These are phyloP conservation scores for Pycnococcus provasolii DNA, from an alignment of 139 green algal genomes.

Conservation along the genomic window DNA sequence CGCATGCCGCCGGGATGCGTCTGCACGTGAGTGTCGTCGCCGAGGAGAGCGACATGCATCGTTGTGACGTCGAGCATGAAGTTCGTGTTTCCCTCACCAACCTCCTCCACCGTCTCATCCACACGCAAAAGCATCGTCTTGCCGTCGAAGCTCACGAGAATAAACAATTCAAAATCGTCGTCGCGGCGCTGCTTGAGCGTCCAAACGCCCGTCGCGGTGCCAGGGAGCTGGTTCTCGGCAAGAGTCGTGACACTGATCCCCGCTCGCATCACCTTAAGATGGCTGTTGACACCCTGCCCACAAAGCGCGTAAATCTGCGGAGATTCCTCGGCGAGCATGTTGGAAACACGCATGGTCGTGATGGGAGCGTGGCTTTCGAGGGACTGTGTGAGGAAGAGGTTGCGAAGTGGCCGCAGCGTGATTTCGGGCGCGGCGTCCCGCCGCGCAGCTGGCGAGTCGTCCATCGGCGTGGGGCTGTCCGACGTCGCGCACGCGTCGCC, in stretches of 20 bases:
- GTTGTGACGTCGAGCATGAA: constrained; percentile 63
- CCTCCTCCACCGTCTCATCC: constrained; percentile 95
- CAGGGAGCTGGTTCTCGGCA: constrained; percentile 72
- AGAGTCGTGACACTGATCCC: constrained; percentile 85
- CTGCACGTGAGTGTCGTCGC: constrained; percentile 85
- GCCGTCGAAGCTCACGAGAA: constrained; percentile 93
- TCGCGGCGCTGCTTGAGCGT: constrained; percentile 51
- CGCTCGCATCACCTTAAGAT: constrained; percentile 75
- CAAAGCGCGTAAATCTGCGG: constrained; percentile 83
- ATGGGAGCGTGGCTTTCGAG: too few species aligned
- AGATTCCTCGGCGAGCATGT: constrained; percentile 51
- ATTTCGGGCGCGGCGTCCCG: background rate
- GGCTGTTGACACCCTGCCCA: constrained; percentile 63
- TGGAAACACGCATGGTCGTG: constrained; percentile 2
- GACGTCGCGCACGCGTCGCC: constrained; percentile 52
- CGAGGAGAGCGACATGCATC: constrained; percentile 52
- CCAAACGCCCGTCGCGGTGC: constrained; percentile 78
- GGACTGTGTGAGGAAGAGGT: constrained; percentile 41
- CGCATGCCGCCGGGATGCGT: constrained; percentile 77
- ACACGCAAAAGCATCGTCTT: constrained; percentile 87
- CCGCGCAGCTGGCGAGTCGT: background rate
- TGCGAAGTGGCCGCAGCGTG: constrained; percentile 38
- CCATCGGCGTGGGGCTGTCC: constrained; percentile 47
- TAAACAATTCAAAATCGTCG: constrained; percentile 87
- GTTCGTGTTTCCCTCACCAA: constrained; percentile 66